Evolutionary conservation across 805 yeast species (phyloP), one percentile per base, ranked within the genome.

Genomic region (Candida railenensis): DNA sequence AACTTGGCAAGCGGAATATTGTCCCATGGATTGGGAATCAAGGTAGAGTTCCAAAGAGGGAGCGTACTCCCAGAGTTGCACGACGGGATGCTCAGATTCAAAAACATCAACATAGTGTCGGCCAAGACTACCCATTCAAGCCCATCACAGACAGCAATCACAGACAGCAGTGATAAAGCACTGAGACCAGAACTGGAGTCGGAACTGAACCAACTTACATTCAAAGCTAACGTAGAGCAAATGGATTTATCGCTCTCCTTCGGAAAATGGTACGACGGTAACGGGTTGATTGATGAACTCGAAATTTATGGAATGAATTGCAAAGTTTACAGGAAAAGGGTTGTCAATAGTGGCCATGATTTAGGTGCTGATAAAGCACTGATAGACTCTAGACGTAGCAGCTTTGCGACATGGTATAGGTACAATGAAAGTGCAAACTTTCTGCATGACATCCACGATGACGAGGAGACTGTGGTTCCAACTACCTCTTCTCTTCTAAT

Each of bases 201-300:
- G 30, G 9, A 25, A 11, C 11, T 25, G 30, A 25, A 25, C 30
- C 30, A 25, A 11, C 30, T 47, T 5, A 45, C 50, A 3, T 74
- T 73, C 46, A 51, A 56, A 2, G 71, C 78, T 16, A 59, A 61
- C 19, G 61, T 79, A 4, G 68, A 77, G 32, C 62, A 74, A 18
- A 59, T 79, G 50, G 70, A 73, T 39, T 52, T 79, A 21, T 68
- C 78, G 0, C 59, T 80, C 8, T 73, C 80, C 1, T 76, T 80
- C 48, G 66, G 72, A 36, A 80, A 80, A 56, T 80, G 83, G 83
- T 69, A 75, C 37, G 76, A 74, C 47, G 83, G 84, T 0, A 67
- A 69, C 41, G 85, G 85, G 2, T 57, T 80, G 21, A 74, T 80
- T 22, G 55, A 75, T 38, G 77, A 76, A 46, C 55, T 79, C 42